A percentile compares a stretch with the other conserved stretches of the same genome.
These are phyloP conservation scores for Neltuma alba DNA, from an alignment of 306 rosid genomes.

Conservation along the genomic window DNA sequence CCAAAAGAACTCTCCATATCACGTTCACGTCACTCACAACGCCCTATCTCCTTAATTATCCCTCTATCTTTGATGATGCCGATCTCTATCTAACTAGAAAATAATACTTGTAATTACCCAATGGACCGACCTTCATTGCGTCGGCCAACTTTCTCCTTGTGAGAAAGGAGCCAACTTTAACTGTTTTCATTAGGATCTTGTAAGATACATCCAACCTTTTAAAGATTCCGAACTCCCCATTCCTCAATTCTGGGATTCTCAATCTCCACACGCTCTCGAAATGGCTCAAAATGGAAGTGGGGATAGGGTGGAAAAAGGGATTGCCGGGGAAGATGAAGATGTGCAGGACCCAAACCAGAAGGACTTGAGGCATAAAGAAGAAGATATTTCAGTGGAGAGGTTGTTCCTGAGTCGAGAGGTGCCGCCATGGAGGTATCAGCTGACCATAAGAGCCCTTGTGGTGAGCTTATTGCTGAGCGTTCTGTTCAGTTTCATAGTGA, in stretches of 20 bases:
- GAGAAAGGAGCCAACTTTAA: too few species aligned
- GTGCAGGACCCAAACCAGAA: too few species aligned
- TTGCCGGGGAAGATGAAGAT: too few species aligned
- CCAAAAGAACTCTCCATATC: not conserved
- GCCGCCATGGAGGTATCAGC: constrained; percentile 30
- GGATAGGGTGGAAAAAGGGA: too few species aligned
- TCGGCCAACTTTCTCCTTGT: not conserved
- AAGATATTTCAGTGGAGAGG: too few species aligned
- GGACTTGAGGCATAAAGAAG: too few species aligned
- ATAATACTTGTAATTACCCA: not conserved
- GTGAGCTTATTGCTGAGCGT: constrained; percentile 30
- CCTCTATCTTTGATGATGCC: not conserved
- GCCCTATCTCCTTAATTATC: not conserved
- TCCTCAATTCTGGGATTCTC: too few species aligned
- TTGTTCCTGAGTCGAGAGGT: constrained; percentile 13
- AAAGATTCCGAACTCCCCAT: too few species aligned
- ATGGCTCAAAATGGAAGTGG: too few species aligned
- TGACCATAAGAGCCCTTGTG: constrained; percentile 25
- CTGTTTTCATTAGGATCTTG: too few species aligned
- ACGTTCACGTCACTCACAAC: not conserved
- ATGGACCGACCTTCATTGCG: not conserved
- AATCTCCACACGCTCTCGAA: too few species aligned
- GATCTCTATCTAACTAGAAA: not conserved
- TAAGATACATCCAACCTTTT: too few species aligned
- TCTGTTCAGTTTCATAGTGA: constrained; percentile 19